Conservation (phyloP, 129 eudicot genomes). For the Oenanthe sinensis region DNA sequence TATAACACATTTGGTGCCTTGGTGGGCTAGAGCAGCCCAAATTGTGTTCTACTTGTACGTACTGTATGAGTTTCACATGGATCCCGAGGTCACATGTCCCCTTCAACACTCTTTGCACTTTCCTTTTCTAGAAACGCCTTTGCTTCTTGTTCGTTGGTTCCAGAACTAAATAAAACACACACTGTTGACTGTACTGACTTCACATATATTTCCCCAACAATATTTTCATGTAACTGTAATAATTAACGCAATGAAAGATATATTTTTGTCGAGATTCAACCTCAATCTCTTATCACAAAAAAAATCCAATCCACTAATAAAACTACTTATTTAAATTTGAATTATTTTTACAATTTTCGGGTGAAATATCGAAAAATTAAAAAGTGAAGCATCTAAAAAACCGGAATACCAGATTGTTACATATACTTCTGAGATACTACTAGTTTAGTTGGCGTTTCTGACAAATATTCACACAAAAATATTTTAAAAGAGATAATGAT, state of each 20-base stretch:
- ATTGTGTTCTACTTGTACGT: background rate
- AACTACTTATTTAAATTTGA: no score
- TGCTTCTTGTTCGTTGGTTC: constrained; percentile 1
- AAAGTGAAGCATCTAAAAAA: background rate
- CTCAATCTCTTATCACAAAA: no score
- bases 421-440: no score
- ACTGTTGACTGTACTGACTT: background rate
- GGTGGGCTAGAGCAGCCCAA: background rate
- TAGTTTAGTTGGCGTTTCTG: no score
- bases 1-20: background rate
- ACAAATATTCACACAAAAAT: no score
- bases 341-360: no score
- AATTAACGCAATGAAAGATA: background rate
- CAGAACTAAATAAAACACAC: background rate
- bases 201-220: background rate
- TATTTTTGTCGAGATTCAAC: no score
- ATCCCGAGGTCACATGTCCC: background rate
- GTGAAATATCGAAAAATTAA: background rate
- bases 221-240: no score
- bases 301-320: no score
- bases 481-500: no score
- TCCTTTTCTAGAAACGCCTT: background rate
- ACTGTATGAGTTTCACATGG: background rate
- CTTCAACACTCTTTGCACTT: background rate
- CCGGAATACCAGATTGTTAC: no score